These are phyloP conservation scores for Myxozyma mucilagina DNA, from an alignment of 805 yeast genomes.

Conservation along the genomic window DNA sequence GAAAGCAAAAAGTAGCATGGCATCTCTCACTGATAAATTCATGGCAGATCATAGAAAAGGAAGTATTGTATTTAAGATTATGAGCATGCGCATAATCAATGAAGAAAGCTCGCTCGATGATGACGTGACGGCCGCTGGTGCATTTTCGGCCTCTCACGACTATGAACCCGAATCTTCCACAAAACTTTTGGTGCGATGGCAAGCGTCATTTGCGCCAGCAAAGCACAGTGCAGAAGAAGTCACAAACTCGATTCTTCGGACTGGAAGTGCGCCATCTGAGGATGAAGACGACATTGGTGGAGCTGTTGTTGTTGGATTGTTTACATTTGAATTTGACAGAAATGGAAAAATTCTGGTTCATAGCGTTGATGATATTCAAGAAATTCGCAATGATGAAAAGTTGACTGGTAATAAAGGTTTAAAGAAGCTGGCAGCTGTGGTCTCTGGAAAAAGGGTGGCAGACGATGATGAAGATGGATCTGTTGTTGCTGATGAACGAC, in stretches of 20 bases:
- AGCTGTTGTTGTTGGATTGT: constrained; percentile 26
- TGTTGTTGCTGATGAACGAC: constrained; percentile 12
- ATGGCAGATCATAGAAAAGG: constrained; percentile 16
- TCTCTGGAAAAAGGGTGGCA: neutral
- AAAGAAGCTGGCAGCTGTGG: constrained; percentile 17
- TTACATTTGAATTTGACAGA: constrained; percentile 28
- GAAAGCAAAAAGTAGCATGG: neutral
- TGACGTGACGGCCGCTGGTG: neutral
- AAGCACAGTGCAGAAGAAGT: neutral
- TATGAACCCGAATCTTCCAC: constrained; percentile 8
- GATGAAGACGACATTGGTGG: neutral
- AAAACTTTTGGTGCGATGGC: constrained; percentile 27
- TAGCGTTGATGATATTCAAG: constrained; percentile 29
- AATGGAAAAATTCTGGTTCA: constrained; percentile 26
- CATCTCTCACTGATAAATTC: neutral
- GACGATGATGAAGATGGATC: constrained; percentile 20
- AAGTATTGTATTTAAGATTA: constrained; percentile 18
- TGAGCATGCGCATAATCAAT: constrained; percentile 25
- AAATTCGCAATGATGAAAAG: constrained; percentile 11
- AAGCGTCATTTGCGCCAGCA: constrained; percentile 16
- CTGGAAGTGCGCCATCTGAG: neutral
- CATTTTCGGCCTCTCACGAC: neutral
- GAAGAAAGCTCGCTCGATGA: constrained; percentile 4
- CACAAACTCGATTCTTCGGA: constrained; percentile 1
- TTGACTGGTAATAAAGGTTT: neutral